Conservation (phyloP, 2,329 filamentous ascomycete genomes). For the Chrysosporium queenslandicum region DNA sequence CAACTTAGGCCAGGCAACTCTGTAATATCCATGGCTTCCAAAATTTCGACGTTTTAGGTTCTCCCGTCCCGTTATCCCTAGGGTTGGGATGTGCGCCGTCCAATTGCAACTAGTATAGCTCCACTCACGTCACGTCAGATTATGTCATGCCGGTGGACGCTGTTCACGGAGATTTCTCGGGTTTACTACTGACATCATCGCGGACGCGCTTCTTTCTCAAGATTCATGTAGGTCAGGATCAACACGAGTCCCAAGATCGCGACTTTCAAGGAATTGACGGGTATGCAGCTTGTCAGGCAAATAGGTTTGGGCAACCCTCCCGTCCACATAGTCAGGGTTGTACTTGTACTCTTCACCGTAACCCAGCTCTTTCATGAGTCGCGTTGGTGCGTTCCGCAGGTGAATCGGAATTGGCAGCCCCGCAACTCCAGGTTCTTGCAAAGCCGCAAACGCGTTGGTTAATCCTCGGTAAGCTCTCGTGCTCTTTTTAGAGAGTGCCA, state of each 20-base stretch:
- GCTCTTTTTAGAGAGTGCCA: constrained; percentile 73
- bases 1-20: neutral
- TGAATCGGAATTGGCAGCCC: constrained; percentile 75
- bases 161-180: neutral
- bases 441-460: constrained; percentile 65
- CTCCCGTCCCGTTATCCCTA: neutral
- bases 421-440: constrained; percentile 75
- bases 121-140: neutral
- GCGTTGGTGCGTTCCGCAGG: constrained; percentile 81
- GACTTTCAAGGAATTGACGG: constrained; percentile 65
- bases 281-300: constrained; percentile 67
- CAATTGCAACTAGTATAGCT: neutral
- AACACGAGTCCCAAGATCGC: constrained; percentile 65
- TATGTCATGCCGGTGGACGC: neutral
- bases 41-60: neutral
- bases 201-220: constrained; percentile 9
- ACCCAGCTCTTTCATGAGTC: constrained; percentile 84
- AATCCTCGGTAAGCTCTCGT: constrained; percentile 76
- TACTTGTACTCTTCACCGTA: constrained; percentile 94
- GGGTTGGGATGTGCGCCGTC: neutral
- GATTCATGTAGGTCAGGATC: constrained; percentile 54
- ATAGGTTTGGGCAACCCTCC: constrained; percentile 77
- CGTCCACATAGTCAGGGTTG: constrained; percentile 78
- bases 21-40: neutral
- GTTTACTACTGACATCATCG: constrained; percentile 2